Percentiles rank a stretch among this genome's conserved stretches.
Evolutionary conservation across 2,329 filamentous ascomycete genomes (phyloP).

Genomic region (Diplodia scrobiculata): DNA sequence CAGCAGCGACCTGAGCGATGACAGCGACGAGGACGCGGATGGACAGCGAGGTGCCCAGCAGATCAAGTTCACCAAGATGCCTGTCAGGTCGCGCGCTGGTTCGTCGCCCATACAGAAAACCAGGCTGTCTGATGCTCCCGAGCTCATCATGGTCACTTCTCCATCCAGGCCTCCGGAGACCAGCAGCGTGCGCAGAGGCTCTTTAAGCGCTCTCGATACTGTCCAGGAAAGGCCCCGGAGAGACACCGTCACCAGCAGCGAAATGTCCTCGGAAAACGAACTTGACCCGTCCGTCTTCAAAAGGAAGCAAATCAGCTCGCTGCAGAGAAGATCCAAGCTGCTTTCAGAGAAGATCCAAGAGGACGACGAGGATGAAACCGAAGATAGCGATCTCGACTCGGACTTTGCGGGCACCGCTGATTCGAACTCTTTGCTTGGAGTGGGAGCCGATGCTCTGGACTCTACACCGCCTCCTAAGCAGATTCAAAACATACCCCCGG

Average conservation of each 20-base stretch:
- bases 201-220: slow-evolving; percentile 69
- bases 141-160: slow-evolving; percentile 59
- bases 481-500: slow-evolving; percentile 46
- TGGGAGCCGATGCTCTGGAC: slow-evolving; percentile 61
- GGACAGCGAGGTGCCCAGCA: slow-evolving; percentile 68
- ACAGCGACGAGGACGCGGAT: slow-evolving; percentile 77
- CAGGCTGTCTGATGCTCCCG: slow-evolving; percentile 54
- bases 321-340: slow-evolving; percentile 54
- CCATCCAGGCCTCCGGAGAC: slow-evolving; percentile 53
- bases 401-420: slow-evolving; percentile 54
- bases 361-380: slow-evolving; percentile 49
- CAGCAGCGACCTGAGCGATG: slow-evolving; percentile 81
- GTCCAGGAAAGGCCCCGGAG: slow-evolving; percentile 69
- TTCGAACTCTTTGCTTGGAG: slow-evolving; percentile 70
- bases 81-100: slow-evolving; percentile 78
- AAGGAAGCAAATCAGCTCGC: slow-evolving; percentile 63
- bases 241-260: slow-evolving; percentile 79
- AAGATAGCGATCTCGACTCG: slow-evolving; percentile 45
- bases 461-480: slow-evolving; percentile 54
- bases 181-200: slow-evolving; percentile 61
- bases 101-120: slow-evolving; percentile 81
- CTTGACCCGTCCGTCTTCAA: slow-evolving; percentile 68
- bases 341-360: slow-evolving; percentile 53
- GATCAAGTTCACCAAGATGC: slow-evolving; percentile 97
- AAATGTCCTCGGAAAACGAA: slow-evolving; percentile 81